Evolutionary conservation across 352 stramenopile genomes (phyloP), one percentile per base, ranked within the genome.

Genomic region (Phytopythium kandeliae): DNA sequence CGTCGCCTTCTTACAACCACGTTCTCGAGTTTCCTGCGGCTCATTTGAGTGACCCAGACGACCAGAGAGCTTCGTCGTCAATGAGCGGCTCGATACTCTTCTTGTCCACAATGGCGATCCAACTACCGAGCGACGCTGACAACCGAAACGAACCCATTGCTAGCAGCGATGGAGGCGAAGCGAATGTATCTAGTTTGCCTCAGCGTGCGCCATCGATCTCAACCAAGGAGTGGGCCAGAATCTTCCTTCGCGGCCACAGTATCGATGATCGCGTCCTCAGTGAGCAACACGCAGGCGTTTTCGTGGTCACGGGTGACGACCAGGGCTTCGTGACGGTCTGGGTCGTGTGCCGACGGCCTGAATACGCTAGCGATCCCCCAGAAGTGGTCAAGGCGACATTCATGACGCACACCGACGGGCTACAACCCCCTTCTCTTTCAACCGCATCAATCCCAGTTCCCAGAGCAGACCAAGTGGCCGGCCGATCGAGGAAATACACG

Each of bases 241-340:
- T 64, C 21, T 62, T 60, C 33, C 49, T 55, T 11, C 51, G 41
- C 25, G 56, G 45, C 48, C 51, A 60, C n/a, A 56, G 48, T 17
- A 59, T 68, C 22, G 61, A 74, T 10, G 69, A 66, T 25, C 60
- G 61, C 30, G 58, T 71, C 35, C 30, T n/a, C 2, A 30, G 53
- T 10, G 64, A 78, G 26, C 33, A 51, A 2, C 37, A 64, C n/a
- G 57, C 37, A 8, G 69, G 55, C 11, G 42, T 81, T 30, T 54
- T 69, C 50, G 60, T 83, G 3, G 65, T 78, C 44, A 60, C 62
- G 19, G 64, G 67, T 21, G 69, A 86, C 51, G 72, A 86, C 44
- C 48, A 46, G 22, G 72, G 72, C 3, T 60, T 67, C 19, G 51
- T 86, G 24, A 67, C 57, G 12, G 42, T 63, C 15, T 84, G 72